A percentile compares a stretch with the other conserved stretches of the same genome.
Conservation (phyloP, 148 eudicot species). For the Nepenthes mirabilis region DNA sequence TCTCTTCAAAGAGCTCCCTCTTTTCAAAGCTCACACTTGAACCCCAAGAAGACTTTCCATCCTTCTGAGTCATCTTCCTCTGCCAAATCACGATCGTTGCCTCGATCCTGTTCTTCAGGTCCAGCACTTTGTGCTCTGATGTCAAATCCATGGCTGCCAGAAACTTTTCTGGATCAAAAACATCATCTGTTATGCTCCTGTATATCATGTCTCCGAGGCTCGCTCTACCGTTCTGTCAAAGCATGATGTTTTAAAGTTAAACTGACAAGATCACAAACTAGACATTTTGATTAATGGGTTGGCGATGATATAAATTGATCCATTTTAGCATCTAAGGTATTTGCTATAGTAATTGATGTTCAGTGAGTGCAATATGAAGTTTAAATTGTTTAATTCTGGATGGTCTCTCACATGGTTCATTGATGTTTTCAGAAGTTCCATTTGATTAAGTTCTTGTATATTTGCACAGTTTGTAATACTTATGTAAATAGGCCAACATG, state of each 20-base stretch:
- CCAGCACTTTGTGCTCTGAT: conserved; percentile 67
- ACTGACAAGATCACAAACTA: background rate
- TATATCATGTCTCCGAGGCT: conserved; percentile 70
- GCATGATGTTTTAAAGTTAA: background rate
- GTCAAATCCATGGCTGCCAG: conserved; percentile 39
- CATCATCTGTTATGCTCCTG: conserved; percentile 73
- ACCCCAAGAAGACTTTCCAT: conserved; percentile 72
- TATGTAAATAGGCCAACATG: too few species aligned
- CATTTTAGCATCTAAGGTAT: too few species aligned
- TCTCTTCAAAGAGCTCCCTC: conserved; percentile 78
- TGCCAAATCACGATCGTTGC: conserved; percentile 83
- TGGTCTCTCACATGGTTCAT: too few species aligned
- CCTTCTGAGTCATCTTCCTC: conserved; percentile 70
- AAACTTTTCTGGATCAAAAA: conserved; percentile 34
- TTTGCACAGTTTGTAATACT: too few species aligned
- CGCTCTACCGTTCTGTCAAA: conserved; percentile 65
- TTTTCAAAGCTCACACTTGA: conserved; percentile 67
- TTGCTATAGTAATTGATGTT: too few species aligned
- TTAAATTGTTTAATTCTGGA: too few species aligned
- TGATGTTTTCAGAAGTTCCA: too few species aligned
- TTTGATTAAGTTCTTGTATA: too few species aligned
- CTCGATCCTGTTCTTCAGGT: conserved; percentile 82
- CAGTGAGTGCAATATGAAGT: too few species aligned
- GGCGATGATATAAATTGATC: too few species aligned
- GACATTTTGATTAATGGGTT: too few species aligned